Percentiles rank a stretch among this genome's conserved stretches.
phyloP scores from a whole-genome alignment of 2,329 filamentous ascomycete species.

The Akanthomyces muscarius region DNA sequence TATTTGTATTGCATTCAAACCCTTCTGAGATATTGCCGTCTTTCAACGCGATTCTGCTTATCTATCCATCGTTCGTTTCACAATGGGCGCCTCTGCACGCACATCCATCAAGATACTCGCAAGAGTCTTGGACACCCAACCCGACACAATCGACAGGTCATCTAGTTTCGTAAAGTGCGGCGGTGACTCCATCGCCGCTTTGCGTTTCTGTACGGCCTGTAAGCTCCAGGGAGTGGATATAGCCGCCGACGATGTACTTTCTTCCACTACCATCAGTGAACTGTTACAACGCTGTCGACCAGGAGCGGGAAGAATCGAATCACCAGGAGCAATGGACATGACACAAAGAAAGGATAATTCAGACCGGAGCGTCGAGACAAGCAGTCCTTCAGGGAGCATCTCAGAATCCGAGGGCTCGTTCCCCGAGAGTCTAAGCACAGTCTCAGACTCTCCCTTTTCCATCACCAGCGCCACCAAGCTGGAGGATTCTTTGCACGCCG shows the following conservation, averaged over 20 bases:
- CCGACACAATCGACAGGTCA: neutral
- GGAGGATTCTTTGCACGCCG: neutral
- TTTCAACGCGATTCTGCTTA: neutral
- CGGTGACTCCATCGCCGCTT: constrained; percentile 3
- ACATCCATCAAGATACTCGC: constrained; percentile 2
- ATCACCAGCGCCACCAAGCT: constrained; percentile 1
- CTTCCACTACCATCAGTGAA: neutral
- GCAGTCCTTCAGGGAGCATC: neutral
- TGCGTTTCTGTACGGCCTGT: neutral
- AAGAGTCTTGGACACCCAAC: neutral
- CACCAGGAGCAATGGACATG: neutral
- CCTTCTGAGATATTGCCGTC: neutral
- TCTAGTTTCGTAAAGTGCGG: neutral
- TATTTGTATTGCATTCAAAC: neutral
- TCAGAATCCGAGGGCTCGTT: neutral
- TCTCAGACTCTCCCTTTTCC: neutral
- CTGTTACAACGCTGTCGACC: neutral
- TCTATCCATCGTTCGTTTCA: constrained; percentile 4
- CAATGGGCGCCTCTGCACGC: constrained; percentile 1
- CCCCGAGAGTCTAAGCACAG: neutral
- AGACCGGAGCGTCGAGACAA: neutral
- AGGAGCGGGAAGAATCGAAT: neutral
- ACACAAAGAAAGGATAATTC: neutral
- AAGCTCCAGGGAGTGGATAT: neutral
- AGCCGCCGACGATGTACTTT: neutral